Percentiles rank a stretch among this genome's conserved stretches.
phyloP scores from a whole-genome alignment of 176 grass and related monocot species.

The Ensete glaucum region DNA sequence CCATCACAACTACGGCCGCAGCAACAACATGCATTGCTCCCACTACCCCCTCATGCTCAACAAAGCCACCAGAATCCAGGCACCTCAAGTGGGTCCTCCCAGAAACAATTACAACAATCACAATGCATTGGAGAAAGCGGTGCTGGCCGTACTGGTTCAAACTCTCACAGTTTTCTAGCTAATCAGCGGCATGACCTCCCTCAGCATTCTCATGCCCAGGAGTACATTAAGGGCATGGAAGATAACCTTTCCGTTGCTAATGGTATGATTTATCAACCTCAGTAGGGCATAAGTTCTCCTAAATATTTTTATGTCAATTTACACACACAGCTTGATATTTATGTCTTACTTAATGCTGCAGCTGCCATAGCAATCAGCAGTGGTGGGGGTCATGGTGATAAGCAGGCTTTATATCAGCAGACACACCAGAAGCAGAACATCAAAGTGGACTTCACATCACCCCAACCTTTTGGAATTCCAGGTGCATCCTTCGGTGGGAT shows the following conservation, averaged over 20 bases:
- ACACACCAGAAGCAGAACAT: conserved; percentile 57
- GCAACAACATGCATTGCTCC: conserved; percentile 28
- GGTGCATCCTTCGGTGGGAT: conserved; percentile 50
- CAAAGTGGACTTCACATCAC: conserved; percentile 57
- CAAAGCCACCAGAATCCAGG: conserved; percentile 37
- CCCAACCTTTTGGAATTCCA: conserved; percentile 80
- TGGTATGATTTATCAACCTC: conserved; percentile 44
- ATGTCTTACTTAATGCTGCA: conserved; percentile 29
- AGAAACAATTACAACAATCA: conserved; percentile 19
- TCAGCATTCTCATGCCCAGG: conserved; percentile 29
- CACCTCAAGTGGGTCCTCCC: conserved; percentile 39
- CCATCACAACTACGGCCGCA: conserved; percentile 64
- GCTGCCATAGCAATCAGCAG: conserved; percentile 16
- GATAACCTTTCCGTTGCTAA: conserved; percentile 34
- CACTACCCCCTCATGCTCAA: conserved; percentile 9
- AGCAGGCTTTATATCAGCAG: conserved; percentile 42
- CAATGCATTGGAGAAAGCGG: no score
- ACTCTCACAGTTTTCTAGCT: conserved; percentile 30
- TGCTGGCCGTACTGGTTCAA: not conserved
- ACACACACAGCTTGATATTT: conserved; percentile 55
- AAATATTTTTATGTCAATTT: conserved; percentile 49
- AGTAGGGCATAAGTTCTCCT: conserved; percentile 41
- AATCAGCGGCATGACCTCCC: conserved; percentile 34
- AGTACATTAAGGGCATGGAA: conserved; percentile 34
- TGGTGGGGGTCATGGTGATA: conserved; percentile 47